A percentile compares a stretch with the other conserved stretches of the same genome.
phyloP scores from a whole-genome alignment of 768 basidiomycete genomes.

The Trametes gibbosa region DNA sequence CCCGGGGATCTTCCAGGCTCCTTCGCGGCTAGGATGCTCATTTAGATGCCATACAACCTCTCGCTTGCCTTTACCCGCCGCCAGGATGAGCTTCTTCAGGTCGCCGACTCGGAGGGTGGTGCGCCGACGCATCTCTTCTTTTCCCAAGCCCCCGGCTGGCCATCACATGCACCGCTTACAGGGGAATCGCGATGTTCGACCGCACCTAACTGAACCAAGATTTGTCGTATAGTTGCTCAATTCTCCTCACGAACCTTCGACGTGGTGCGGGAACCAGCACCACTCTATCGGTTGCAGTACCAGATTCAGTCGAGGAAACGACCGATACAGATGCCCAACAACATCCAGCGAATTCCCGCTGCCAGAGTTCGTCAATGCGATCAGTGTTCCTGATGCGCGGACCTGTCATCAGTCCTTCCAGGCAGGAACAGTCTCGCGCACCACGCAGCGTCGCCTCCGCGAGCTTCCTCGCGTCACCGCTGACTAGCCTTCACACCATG shows the following conservation, averaged over 20 bases:
- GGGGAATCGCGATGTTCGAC: too few species aligned
- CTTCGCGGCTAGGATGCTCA: neutral
- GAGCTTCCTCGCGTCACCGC: constrained; percentile 1
- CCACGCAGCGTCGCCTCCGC: neutral
- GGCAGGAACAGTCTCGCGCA: constrained; percentile 2
- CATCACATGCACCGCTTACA: neutral
- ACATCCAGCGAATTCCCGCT: too few species aligned
- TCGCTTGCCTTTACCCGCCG: neutral
- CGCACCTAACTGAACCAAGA: too few species aligned
- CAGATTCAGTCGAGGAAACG: too few species aligned
- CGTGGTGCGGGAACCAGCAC: neutral
- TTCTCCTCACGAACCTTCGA: too few species aligned
- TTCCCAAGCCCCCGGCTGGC: neutral
- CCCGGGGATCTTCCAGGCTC: neutral
- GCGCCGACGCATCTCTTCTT: neutral
- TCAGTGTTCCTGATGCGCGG: constrained; percentile 11
- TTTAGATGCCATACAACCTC: neutral
- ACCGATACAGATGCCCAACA: too few species aligned
- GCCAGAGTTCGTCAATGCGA: too few species aligned
- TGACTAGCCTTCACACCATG: neutral
- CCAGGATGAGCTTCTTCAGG: neutral
- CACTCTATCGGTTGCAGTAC: neutral
- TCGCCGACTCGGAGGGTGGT: neutral
- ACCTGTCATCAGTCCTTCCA: neutral
- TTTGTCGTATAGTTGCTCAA: too few species aligned